These are phyloP conservation scores for Camellia granthamiana DNA, from an alignment of 148 eudicot species.

Conservation along the genomic window DNA sequence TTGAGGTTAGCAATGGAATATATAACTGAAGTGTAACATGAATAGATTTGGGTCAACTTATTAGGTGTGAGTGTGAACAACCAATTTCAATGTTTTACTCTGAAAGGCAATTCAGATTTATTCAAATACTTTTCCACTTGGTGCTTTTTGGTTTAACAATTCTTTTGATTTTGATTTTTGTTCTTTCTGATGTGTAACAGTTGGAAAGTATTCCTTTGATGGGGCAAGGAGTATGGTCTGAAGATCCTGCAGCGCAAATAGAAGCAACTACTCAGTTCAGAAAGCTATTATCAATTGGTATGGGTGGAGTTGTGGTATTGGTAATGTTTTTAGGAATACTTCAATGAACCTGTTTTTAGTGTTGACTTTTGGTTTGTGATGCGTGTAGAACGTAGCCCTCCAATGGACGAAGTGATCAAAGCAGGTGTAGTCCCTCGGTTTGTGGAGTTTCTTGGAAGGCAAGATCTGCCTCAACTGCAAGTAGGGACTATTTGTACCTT, in stretches of 20 bases:
- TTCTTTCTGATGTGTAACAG: slow-evolving; percentile 36
- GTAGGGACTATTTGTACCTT: slow-evolving; percentile 29
- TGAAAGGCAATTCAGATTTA: neutral
- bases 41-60: neutral
- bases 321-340: neutral
- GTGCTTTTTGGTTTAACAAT: neutral
- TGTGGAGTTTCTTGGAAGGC: slow-evolving; percentile 82
- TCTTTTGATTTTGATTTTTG: slow-evolving; percentile 11
- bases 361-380: slow-evolving; percentile 16
- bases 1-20: neutral
- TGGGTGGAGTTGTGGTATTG: neutral
- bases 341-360: slow-evolving; percentile 5
- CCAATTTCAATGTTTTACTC: neutral
- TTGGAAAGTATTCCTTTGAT: slow-evolving; percentile 78
- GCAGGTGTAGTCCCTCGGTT: slow-evolving; percentile 85
- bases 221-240: slow-evolving; percentile 87
- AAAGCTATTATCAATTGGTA: slow-evolving; percentile 85
- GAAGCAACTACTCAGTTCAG: slow-evolving; percentile 87
- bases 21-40: neutral
- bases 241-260: slow-evolving; percentile 70
- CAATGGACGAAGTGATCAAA: slow-evolving; percentile 83
- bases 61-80: neutral
- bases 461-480: slow-evolving; percentile 83
- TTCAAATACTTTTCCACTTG: neutral
- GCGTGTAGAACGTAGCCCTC: slow-evolving; percentile 74